These are phyloP conservation scores for Ogataea chonburiensis DNA, from an alignment of 805 yeast genomes.

Conservation along the genomic window DNA sequence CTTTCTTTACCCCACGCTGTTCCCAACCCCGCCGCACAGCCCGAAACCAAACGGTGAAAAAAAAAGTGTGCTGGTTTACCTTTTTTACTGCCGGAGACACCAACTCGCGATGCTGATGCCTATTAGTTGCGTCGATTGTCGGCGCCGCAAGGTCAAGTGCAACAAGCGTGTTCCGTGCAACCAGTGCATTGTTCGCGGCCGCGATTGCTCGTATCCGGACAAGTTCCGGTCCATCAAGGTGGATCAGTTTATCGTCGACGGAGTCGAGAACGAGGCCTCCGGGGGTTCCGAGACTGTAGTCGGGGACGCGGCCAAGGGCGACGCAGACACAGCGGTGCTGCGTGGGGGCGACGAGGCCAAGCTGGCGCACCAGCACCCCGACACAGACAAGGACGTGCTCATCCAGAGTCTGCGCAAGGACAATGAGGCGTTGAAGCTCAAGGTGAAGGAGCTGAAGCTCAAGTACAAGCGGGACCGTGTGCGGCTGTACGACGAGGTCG, in stretches of 20 bases:
- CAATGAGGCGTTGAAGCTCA: slow-evolving; percentile 30
- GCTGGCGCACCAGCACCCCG: neutral
- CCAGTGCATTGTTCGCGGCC: slow-evolving; percentile 40
- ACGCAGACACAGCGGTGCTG: neutral
- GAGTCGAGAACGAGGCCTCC: neutral
- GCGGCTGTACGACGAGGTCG: slow-evolving; percentile 18
- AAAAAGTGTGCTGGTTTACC: slow-evolving; percentile 1
- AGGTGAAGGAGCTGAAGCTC: slow-evolving; percentile 28
- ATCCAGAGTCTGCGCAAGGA: slow-evolving; percentile 24
- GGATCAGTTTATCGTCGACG: slow-evolving; percentile 20
- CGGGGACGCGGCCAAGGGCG: neutral
- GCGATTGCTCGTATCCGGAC: slow-evolving; percentile 45
- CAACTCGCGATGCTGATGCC: slow-evolving; percentile 32
- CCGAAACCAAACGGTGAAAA: slow-evolving; percentile 2
- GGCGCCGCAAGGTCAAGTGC: slow-evolving; percentile 38
- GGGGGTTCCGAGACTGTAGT: slow-evolving; percentile 1
- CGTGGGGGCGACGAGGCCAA: neutral
- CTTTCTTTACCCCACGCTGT: slow-evolving; percentile 6
- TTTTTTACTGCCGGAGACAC: no score
- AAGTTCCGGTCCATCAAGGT: slow-evolving; percentile 45
- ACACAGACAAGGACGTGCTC: slow-evolving; percentile 12
- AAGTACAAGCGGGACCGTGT: slow-evolving; percentile 22
- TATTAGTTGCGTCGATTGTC: slow-evolving; percentile 35
- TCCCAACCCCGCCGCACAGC: slow-evolving; percentile 12
- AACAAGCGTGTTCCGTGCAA: slow-evolving; percentile 42